These are phyloP conservation scores for Juglanconis juglandina DNA, from an alignment of 2,329 filamentous ascomycete species.

Conservation along the genomic window DNA sequence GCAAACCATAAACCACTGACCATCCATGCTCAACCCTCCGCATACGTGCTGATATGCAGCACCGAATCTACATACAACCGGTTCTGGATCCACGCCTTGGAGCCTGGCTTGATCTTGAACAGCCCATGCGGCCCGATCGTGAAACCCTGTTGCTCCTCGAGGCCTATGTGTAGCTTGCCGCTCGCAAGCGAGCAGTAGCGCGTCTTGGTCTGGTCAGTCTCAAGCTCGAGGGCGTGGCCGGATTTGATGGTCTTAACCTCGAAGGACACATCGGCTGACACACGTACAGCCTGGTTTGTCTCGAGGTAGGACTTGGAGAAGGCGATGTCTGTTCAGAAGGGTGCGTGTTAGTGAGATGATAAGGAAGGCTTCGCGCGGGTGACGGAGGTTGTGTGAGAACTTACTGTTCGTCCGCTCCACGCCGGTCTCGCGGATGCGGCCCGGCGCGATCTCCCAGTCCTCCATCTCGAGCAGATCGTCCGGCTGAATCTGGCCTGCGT, in stretches of 20 bases:
- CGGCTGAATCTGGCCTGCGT: constrained; percentile 15
- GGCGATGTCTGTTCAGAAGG: constrained; percentile 24
- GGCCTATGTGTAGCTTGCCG: constrained; percentile 29
- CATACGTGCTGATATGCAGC: constrained; percentile 20
- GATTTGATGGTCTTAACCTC: constrained; percentile 27
- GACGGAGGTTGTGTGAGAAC: neutral
- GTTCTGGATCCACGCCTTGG: constrained; percentile 23
- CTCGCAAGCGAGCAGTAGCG: constrained; percentile 27
- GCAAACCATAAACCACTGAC: neutral
- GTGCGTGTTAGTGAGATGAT: neutral
- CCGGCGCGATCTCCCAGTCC: constrained; percentile 34
- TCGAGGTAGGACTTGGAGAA: constrained; percentile 33
- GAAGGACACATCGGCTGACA: constrained; percentile 26
- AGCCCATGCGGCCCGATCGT: constrained; percentile 26
- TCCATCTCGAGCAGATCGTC: constrained; percentile 31
- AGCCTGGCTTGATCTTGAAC: constrained; percentile 24
- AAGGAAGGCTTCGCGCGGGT: neutral
- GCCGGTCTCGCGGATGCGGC: constrained; percentile 24
- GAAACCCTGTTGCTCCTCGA: constrained; percentile 24
- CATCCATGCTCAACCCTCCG: neutral
- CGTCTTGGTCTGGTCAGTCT: constrained; percentile 17
- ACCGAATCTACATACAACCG: constrained; percentile 25
- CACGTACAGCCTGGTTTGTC: constrained; percentile 21
- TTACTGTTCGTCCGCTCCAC: constrained; percentile 20
- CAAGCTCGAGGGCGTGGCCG: constrained; percentile 22